Evolutionary conservation across 2,329 filamentous ascomycete genomes (phyloP).

Genomic region (Pseudogymnoascus sp.): DNA sequence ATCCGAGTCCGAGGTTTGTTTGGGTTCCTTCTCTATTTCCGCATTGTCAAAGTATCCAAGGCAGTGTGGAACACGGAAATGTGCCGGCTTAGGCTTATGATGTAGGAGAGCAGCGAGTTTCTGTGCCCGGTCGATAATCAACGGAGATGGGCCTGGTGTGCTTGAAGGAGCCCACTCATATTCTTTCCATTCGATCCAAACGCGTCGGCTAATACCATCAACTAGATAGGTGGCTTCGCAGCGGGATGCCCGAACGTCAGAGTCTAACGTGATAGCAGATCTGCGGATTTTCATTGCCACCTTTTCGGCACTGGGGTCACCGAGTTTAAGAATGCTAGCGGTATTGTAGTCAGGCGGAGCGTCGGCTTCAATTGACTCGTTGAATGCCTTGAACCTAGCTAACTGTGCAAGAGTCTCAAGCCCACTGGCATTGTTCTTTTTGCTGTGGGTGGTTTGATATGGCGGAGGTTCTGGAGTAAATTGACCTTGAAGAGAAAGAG

Average conservation of each 20-base stretch:
- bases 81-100: slow-evolving; percentile 39
- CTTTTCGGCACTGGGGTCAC: slow-evolving; percentile 27
- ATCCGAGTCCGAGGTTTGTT: neutral
- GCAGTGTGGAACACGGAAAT: slow-evolving; percentile 43
- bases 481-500: slow-evolving; percentile 37
- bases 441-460: slow-evolving; percentile 12
- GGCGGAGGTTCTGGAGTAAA: slow-evolving; percentile 16
- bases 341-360: slow-evolving; percentile 31
- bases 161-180: slow-evolving; percentile 33
- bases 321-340: slow-evolving; percentile 34
- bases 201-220: slow-evolving; percentile 30
- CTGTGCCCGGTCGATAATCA: slow-evolving; percentile 38
- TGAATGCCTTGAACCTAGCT: slow-evolving; percentile 45
- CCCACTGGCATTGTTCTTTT: slow-evolving; percentile 30
- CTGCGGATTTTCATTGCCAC: slow-evolving; percentile 18
- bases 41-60: slow-evolving; percentile 43
- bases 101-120: slow-evolving; percentile 42
- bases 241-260: slow-evolving; percentile 16
- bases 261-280: slow-evolving; percentile 13
- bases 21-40: slow-evolving; percentile 4
- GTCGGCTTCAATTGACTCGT: slow-evolving; percentile 36
- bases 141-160: slow-evolving; percentile 31
- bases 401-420: slow-evolving; percentile 36
- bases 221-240: slow-evolving; percentile 35
- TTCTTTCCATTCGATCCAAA: slow-evolving; percentile 46